phyloP scores from a whole-genome alignment of 352 stramenopile genomes.

The Pythium grandisporangium region DNA sequence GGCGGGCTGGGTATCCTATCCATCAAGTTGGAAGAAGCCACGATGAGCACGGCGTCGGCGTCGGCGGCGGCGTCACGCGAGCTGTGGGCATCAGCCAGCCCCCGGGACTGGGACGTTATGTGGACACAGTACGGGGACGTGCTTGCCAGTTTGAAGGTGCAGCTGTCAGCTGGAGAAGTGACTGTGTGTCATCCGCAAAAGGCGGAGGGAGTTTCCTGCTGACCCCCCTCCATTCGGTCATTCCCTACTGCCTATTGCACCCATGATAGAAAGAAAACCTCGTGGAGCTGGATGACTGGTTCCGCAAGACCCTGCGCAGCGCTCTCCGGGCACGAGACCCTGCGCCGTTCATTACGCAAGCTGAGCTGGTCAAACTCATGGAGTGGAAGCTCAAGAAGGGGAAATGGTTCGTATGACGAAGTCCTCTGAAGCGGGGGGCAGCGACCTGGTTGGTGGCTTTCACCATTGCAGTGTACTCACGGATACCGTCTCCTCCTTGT shows the following conservation, averaged over 20 bases:
- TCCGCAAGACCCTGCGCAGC: conserved; percentile 25
- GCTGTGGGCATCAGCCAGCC: too few relatives aligned
- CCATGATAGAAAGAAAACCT: conserved; percentile 52
- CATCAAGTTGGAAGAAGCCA: background rate
- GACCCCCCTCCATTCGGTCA: too few relatives aligned
- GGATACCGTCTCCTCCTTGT: too few relatives aligned
- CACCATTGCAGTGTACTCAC: background rate
- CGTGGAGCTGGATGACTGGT: conserved; percentile 48
- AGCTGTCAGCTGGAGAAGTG: background rate
- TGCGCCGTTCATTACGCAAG: conserved; percentile 32
- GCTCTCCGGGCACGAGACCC: conserved; percentile 38
- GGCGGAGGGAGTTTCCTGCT: too few relatives aligned
- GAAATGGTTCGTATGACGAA: conserved; percentile 42
- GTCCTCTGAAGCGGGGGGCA: background rate
- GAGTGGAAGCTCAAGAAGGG: conserved; percentile 82
- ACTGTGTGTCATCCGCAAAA: conserved; percentile 3
- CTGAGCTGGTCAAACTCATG: conserved; percentile 57
- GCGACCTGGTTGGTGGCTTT: too few relatives aligned
- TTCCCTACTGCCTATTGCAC: too few relatives aligned
- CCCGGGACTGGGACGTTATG: conserved; percentile 21
- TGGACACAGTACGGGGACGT: conserved; percentile 32
- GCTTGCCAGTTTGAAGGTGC: conserved; percentile 27
- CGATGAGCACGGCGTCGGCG: conserved; percentile 4
- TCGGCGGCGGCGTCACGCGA: conserved; percentile 2
- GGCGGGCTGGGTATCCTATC: background rate